Evolutionary conservation across 805 yeast genomes (phyloP).

Genomic region (Ogataea paradorogensis): DNA sequence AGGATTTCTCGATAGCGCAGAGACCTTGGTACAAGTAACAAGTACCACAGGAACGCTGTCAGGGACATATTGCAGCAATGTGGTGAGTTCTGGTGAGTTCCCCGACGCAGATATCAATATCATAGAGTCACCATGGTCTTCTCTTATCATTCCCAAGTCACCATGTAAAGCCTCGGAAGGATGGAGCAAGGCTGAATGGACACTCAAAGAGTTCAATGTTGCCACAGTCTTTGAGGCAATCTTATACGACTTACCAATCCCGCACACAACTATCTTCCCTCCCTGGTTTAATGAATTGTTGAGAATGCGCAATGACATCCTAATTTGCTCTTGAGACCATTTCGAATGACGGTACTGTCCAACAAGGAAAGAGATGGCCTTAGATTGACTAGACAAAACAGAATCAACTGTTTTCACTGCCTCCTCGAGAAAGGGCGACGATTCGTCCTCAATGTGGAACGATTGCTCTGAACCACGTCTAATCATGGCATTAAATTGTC

Average conservation of each 20-base stretch:
- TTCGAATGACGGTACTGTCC: slow-evolving; percentile 44
- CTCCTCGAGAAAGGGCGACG: slow-evolving; percentile 24
- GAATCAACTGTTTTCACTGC: slow-evolving; percentile 35
- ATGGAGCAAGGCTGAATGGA: slow-evolving; percentile 65
- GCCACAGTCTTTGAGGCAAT: slow-evolving; percentile 78
- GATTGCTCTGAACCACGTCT: slow-evolving; percentile 29
- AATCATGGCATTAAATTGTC: slow-evolving; percentile 13
- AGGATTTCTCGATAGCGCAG: slow-evolving; percentile 50
- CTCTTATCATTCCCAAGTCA: slow-evolving; percentile 70
- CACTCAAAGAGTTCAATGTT: slow-evolving; percentile 74
- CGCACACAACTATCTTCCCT: slow-evolving; percentile 74
- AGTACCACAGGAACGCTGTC: slow-evolving; percentile 51
- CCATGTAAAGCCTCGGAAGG: slow-evolving; percentile 92
- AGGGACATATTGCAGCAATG: slow-evolving; percentile 58
- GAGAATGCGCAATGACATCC: slow-evolving; percentile 41
- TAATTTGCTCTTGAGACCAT: slow-evolving; percentile 45
- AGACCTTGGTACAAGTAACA: slow-evolving; percentile 60
- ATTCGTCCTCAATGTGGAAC: slow-evolving; percentile 22
- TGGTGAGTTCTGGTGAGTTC: slow-evolving; percentile 69
- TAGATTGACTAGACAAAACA: slow-evolving; percentile 45
- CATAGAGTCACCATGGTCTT: slow-evolving; percentile 52
- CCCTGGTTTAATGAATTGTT: slow-evolving; percentile 42
- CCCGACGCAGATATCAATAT: slow-evolving; percentile 78
- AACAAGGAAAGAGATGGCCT: slow-evolving; percentile 44
- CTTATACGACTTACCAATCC: slow-evolving; percentile 83